phyloP scores from a whole-genome alignment of 768 basidiomycete species.

The Filobasidium wieringae region DNA sequence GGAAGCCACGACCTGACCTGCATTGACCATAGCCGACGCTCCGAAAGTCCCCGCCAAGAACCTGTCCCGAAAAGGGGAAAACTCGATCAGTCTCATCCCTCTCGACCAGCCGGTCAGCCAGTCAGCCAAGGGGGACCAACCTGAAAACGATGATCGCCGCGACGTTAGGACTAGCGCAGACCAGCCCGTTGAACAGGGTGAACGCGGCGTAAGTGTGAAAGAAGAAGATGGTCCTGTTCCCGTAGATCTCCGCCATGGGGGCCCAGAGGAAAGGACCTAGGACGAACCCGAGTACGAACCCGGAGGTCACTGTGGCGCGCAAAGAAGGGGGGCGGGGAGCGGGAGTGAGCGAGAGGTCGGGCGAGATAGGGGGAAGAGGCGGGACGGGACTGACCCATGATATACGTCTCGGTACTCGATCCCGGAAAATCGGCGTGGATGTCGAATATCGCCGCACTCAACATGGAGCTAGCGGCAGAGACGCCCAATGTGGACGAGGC shows the following conservation, averaged over 20 bases:
- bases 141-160: slow-evolving; percentile 31
- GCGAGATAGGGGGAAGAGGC: not conserved
- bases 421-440: slow-evolving; percentile 6
- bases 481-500: slow-evolving; percentile 30
- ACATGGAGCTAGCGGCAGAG: slow-evolving; percentile 29
- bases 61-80: no score
- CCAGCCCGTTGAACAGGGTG: slow-evolving; percentile 35
- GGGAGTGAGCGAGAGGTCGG: not conserved
- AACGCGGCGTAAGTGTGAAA: slow-evolving; percentile 25
- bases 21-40: slow-evolving; percentile 27
- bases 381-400: slow-evolving; percentile 8
- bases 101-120: no score
- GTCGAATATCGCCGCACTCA: slow-evolving; percentile 7
- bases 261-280: slow-evolving; percentile 24
- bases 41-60: slow-evolving; percentile 28
- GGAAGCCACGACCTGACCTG: slow-evolving; percentile 23
- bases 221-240: slow-evolving; percentile 27
- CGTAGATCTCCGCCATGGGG: slow-evolving; percentile 31
- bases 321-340: not conserved
- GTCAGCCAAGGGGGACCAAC: no score
- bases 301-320: slow-evolving; percentile 1
- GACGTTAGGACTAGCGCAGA: slow-evolving; percentile 28
- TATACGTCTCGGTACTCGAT: slow-evolving; percentile 13
- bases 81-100: no score
- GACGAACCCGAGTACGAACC: slow-evolving; percentile 29